These are phyloP conservation scores for Lithospermum erythrorhizon DNA, from an alignment of 257 asterid species.

Conservation along the genomic window DNA sequence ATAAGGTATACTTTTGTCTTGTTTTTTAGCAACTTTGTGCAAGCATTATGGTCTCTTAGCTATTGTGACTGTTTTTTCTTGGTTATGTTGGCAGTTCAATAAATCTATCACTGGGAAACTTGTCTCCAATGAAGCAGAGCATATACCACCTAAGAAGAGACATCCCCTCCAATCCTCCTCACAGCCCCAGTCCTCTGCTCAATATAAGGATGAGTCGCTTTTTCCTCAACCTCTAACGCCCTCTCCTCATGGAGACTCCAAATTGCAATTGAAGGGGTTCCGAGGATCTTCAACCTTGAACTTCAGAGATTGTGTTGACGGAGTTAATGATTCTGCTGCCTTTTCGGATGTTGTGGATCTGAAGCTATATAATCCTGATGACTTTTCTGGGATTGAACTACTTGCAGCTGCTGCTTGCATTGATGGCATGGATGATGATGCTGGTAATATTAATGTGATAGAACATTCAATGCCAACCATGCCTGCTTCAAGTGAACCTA, in stretches of 20 bases:
- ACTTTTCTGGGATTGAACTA: conserved; percentile 75
- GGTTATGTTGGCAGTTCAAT: conserved; percentile 35
- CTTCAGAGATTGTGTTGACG: background rate
- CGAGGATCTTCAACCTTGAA: conserved; percentile 16
- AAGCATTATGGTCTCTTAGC: background rate
- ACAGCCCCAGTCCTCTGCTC: conserved; percentile 16
- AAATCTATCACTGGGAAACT: conserved; percentile 25
- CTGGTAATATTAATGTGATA: background rate
- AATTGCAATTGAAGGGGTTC: conserved; percentile 16
- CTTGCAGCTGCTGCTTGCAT: conserved; percentile 75
- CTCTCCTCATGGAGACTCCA: conserved; percentile 35
- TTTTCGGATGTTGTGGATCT: conserved; percentile 16
- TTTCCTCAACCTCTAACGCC: conserved; percentile 26
- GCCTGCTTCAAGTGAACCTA: too few species aligned
- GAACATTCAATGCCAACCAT: too few species aligned
- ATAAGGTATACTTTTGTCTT: conserved; percentile 29
- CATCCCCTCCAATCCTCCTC: conserved; percentile 35
- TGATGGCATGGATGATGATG: conserved; percentile 26
- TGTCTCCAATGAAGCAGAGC: conserved; percentile 31
- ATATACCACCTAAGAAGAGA: conserved; percentile 56
- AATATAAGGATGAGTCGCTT: conserved; percentile 17
- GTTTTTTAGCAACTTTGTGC: background rate
- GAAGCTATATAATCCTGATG: conserved; percentile 27
- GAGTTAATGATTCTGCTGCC: too few species aligned
- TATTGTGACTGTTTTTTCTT: background rate